Evolutionary conservation across 352 stramenopile genomes (phyloP).

Genomic region (Globisporangium orthogonon): DNA sequence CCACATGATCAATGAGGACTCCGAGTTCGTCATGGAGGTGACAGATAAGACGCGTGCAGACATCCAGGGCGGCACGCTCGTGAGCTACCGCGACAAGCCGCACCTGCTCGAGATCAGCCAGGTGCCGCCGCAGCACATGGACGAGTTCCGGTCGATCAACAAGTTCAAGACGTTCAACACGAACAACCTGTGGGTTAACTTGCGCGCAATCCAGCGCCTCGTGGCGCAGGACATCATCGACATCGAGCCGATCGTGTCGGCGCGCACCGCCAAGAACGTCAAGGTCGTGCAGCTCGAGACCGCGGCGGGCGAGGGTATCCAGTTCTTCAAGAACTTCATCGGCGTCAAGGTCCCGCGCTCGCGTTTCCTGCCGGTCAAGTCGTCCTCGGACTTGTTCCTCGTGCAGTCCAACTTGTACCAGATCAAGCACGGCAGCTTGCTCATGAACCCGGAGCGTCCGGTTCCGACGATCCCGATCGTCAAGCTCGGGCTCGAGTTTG

Average conservation of each 20-base stretch:
- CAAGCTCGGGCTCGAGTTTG: constrained; percentile 91
- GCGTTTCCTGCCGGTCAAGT: constrained; percentile 99
- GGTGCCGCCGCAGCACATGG: constrained; percentile 93
- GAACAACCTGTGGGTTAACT: constrained; percentile 99
- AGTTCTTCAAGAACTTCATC: constrained; percentile 97
- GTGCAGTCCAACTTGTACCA: constrained; percentile 92
- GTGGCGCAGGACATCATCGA: constrained; percentile 97
- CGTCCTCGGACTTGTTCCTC: constrained; percentile 96
- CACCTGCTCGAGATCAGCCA: constrained; percentile 97
- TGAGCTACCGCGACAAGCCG: constrained; percentile 89
- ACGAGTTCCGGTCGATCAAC: constrained; percentile 91
- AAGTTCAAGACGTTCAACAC: constrained; percentile 99
- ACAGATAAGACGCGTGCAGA: constrained; percentile 92
- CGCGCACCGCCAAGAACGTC: constrained; percentile 94
- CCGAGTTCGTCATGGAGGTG: constrained; percentile 99
- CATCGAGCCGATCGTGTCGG: constrained; percentile 93
- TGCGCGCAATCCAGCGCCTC: constrained; percentile 95
- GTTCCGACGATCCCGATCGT: constrained; percentile 89
- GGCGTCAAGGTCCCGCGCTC: constrained; percentile 94
- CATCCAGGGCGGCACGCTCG: constrained; percentile 86
- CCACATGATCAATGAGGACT: constrained; percentile 96
- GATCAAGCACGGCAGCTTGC: constrained; percentile 88
- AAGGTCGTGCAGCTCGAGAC: constrained; percentile 94
- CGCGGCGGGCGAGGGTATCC: constrained; percentile 96
- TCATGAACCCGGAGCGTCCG: constrained; percentile 81